Base-by-base conservation (phyloP, 2,329 filamentous ascomycete genomes). In the Juglanconis sp. region DNA sequence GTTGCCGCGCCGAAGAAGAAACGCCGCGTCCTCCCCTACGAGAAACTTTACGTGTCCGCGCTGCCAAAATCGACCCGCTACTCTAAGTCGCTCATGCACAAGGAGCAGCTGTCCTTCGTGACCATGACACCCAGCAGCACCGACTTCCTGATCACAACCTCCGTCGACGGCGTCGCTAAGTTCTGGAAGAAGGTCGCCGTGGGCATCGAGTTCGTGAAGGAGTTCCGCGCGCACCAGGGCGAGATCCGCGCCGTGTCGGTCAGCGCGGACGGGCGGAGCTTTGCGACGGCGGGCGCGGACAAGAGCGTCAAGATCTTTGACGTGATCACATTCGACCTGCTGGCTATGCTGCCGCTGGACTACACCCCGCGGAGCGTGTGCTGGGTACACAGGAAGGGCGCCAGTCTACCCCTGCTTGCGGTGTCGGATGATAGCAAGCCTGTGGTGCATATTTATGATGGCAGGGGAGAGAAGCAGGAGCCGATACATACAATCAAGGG, bases 161-260 rank as follows among this genome's bases (percentile, higher is more conserved):
- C 95, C 0, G 78, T 91, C 48, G 95, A 99, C 71, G 96, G 96
- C n/a, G 89, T 94, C 0, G 94, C 98, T 67, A 99, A 99, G 75
- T 99, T 99, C 74, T 99, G 95, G 95, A 99, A 99, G 79, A 99
- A 99, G 78, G 85, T 90, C 65, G 88, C 86, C 1, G 87, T 91
- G 38, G 91, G 91, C 1, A 90, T 99, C 61, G 96, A 99, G 76
- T 99, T 99, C 70, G 94, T 98, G 56, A 99, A 99, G 77, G 93
- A 99, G 76, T 99, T 96, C 78, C 89, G 88, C 70, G 93, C 95
- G 7, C 96, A 99, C 75, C 82, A 84, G 60, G 91, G 91, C 55
- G 91, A 96, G 70, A 91, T 98, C 70, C 87, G 81, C 63, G 89
- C 89, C 34, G 91, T 95, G 49, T 95, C 88, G 42, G 88, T 91